Conservation (phyloP, 805 yeast species). For the Helenozyma baotianmanensis region DNA sequence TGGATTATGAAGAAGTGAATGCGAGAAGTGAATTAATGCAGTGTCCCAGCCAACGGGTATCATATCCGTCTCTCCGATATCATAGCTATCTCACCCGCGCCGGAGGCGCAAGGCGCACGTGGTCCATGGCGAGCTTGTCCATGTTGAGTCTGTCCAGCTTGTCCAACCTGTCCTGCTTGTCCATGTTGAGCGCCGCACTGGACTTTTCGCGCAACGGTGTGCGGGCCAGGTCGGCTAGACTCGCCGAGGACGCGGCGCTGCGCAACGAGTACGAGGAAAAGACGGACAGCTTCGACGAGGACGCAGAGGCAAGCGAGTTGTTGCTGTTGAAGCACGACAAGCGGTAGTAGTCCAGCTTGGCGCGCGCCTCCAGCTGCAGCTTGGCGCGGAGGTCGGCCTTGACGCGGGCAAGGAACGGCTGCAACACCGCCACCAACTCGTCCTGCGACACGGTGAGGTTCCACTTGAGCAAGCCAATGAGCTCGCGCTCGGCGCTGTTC, state of each 20-base stretch:
- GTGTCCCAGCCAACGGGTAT: too few species aligned
- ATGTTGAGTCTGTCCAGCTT: too few species aligned
- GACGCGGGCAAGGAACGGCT: constrained; percentile 74
- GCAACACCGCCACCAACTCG: constrained; percentile 65
- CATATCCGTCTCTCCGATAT: too few species aligned
- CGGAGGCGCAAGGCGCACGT: too few species aligned
- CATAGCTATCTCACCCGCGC: too few species aligned
- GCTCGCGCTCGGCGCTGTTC: constrained; percentile 86
- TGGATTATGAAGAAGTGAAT: too few species aligned
- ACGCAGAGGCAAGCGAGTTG: constrained; percentile 14
- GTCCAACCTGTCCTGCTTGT: too few species aligned
- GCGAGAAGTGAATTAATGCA: too few species aligned
- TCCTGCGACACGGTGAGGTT: constrained; percentile 63
- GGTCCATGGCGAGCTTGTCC: too few species aligned
- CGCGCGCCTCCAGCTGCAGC: constrained; percentile 9
- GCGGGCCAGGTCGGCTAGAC: constrained; percentile 9
- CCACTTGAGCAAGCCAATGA: constrained; percentile 82
- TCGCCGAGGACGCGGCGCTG: constrained; percentile 8
- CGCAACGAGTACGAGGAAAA: constrained; percentile 12
- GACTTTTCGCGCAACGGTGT: constrained; percentile 15
- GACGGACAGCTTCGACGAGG: constrained; percentile 8
- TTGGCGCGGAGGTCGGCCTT: constrained; percentile 29
- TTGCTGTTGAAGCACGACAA: constrained; percentile 13
- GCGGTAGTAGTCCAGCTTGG: constrained; percentile 16
- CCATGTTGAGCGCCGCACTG: constrained; percentile 5